Base-by-base conservation (phyloP, 2,329 filamentous ascomycete genomes). In the Ophiosphaerella narmari region DNA sequence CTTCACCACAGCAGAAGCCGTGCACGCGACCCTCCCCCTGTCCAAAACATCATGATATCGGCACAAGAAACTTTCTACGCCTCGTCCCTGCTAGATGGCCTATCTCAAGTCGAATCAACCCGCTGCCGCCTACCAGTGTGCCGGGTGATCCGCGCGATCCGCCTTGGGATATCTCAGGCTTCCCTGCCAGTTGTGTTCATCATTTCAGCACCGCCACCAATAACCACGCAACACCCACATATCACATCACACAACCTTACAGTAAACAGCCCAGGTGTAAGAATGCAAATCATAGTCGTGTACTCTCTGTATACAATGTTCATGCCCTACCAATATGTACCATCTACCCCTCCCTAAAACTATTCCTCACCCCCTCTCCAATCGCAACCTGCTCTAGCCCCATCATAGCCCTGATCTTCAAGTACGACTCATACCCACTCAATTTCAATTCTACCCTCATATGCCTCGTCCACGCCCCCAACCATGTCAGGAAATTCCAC, bases 371-470 rank as follows among this genome's bases (percentile, higher is more conserved):
- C 45, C 50, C 51, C 48, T 55, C 26, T 13, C 18, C 37, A 26
- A 43, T 47, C 14, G 5, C 47, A 5, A 74, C 45, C 39, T 62
- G 54, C 51, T 57, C 62, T 62, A 81, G 57, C 16, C 81, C 81
- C 43, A 84, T 57, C 46, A 77, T 64, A 43, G 78, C 77, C 63
- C 81, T 78, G 9, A 81, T 42, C 43, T 74, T 77, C 36, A 86
- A 66, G 62, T 81, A 80, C 33, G 74, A 74, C 72, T 87, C 84
- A 67, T 85, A 87, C n/a, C 78, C 62, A 44, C 77, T 77, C 40
- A 87, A 62, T 68, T 84, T 83, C 50, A 83, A 48, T 64, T 85
- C 83, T 0, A 86, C 78, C 31, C 81, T 75, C 45, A 80, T 71
- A 61, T 82, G 85, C 9, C 73, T 75, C 2, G 73, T 65, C 78